Conservation (phyloP, 257 asterid species). For the Scutellaria galericulata region DNA sequence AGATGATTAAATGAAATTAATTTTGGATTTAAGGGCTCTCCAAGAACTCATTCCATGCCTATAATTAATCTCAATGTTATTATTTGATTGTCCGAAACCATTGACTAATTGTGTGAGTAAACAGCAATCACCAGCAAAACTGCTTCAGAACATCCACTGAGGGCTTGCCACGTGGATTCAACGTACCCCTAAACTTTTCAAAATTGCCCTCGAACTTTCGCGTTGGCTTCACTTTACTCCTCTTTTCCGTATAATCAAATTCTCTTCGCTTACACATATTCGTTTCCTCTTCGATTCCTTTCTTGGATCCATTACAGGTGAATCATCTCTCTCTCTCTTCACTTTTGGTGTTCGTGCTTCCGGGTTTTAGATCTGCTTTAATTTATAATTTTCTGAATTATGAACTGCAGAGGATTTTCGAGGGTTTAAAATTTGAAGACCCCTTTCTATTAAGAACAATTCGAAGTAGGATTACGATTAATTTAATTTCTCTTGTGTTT, state of each 20-base stretch:
- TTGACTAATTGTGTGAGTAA: not conserved
- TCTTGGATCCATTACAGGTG: constrained; percentile 25
- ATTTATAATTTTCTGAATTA: not conserved
- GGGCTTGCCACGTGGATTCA: constrained; percentile 10
- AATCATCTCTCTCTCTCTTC: not conserved
- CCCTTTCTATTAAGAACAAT: not conserved
- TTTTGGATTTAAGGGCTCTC: no score
- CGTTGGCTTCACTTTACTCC: not conserved
- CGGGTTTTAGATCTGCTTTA: not conserved
- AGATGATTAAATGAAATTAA: no score
- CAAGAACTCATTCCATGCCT: no score
- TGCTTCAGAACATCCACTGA: constrained; percentile 12
- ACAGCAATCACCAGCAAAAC: not conserved
- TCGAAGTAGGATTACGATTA: not conserved
- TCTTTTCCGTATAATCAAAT: not conserved
- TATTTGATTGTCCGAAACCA: no score
- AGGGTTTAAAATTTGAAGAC: constrained; percentile 17
- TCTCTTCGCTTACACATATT: not conserved
- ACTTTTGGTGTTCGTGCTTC: not conserved
- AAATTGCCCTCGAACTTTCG: not conserved
- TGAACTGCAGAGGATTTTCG: not conserved
- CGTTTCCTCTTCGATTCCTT: constrained; percentile 21
- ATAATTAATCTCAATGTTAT: no score
- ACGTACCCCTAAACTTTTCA: not conserved
- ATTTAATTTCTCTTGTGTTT: not conserved